Evolutionary conservation across 2,329 filamentous ascomycete genomes (phyloP).

Genomic region (Fusarium vanettenii): DNA sequence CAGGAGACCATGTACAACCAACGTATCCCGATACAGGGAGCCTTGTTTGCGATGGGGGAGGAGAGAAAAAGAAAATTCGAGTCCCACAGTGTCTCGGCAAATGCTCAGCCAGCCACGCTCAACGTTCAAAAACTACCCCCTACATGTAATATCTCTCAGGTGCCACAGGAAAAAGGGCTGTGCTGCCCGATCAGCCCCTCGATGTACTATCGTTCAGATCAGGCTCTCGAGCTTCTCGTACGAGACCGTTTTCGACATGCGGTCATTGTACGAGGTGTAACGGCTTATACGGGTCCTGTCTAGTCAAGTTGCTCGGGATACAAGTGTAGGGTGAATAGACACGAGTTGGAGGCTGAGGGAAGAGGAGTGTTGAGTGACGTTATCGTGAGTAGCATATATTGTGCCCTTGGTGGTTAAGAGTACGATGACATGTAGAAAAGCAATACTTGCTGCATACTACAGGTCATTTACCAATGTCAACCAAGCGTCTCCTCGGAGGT

Average conservation of each 20-base stretch:
- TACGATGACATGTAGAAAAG: not conserved
- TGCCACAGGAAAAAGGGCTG: not conserved
- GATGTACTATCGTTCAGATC: not conserved
- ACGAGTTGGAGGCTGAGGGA: not conserved
- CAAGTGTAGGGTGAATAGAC: not conserved
- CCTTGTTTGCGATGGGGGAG: not conserved
- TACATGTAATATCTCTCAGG: not conserved
- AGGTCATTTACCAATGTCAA: not conserved
- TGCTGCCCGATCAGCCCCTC: not conserved
- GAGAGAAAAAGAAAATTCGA: not conserved
- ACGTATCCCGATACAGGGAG: not conserved
- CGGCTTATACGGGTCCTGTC: not conserved
- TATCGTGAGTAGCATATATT: not conserved
- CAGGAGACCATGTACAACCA: not conserved
- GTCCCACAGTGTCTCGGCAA: slow-evolving; percentile 26
- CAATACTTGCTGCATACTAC: not conserved
- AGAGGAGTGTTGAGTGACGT: not conserved
- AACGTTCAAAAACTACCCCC: not conserved
- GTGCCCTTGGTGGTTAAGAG: not conserved
- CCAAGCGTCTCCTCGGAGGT: not conserved
- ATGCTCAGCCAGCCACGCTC: not conserved
- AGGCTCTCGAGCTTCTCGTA: not conserved
- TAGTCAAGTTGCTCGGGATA: not conserved
- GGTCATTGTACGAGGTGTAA: not conserved
- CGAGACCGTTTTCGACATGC: not conserved